Evolutionary conservation across 257 asterid species (phyloP).

Genomic region (Marsdenia floribunda): DNA sequence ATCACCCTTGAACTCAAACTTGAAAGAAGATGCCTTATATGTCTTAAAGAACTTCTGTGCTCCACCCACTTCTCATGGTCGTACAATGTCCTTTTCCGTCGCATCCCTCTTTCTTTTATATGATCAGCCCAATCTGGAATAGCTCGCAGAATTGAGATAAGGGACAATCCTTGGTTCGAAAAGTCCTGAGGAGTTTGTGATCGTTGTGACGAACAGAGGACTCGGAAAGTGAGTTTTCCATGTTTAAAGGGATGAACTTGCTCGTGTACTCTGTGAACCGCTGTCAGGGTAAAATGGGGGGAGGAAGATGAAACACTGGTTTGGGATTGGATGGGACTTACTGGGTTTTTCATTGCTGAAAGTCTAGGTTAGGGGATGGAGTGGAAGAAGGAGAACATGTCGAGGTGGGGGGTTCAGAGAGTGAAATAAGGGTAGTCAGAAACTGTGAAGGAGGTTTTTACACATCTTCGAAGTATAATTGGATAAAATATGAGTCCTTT

Average conservation of each 20-base stretch:
- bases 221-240: slow-evolving; percentile 23
- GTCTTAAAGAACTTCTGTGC: slow-evolving; percentile 77
- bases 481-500: not conserved
- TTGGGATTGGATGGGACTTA: slow-evolving; percentile 26
- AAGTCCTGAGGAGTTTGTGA: slow-evolving; percentile 30
- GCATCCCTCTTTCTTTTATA: slow-evolving; percentile 54
- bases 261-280: slow-evolving; percentile 30
- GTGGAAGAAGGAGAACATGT: slow-evolving; percentile 19
- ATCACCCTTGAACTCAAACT: slow-evolving; percentile 77
- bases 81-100: slow-evolving; percentile 52
- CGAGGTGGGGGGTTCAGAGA: slow-evolving; percentile 11
- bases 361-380: slow-evolving; percentile 27
- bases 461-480: slow-evolving; percentile 12
- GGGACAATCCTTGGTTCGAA: slow-evolving; percentile 24
- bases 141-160: slow-evolving; percentile 38
- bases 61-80: slow-evolving; percentile 68
- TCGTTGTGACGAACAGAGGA: slow-evolving; percentile 31
- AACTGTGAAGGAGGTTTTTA: slow-evolving; percentile 54
- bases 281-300: slow-evolving; percentile 21
- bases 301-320: slow-evolving; percentile 41
- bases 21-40: slow-evolving; percentile 56
- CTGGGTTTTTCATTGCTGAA: slow-evolving; percentile 32
- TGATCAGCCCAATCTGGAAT: slow-evolving; percentile 81
- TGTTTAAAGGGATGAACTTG: slow-evolving; percentile 25
- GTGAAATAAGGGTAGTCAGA: slow-evolving; percentile 20